Evolutionary conservation across 2,329 filamentous ascomycete genomes (phyloP), one percentile per base, ranked within the genome.

Genomic region (Venturia oleaginea): DNA sequence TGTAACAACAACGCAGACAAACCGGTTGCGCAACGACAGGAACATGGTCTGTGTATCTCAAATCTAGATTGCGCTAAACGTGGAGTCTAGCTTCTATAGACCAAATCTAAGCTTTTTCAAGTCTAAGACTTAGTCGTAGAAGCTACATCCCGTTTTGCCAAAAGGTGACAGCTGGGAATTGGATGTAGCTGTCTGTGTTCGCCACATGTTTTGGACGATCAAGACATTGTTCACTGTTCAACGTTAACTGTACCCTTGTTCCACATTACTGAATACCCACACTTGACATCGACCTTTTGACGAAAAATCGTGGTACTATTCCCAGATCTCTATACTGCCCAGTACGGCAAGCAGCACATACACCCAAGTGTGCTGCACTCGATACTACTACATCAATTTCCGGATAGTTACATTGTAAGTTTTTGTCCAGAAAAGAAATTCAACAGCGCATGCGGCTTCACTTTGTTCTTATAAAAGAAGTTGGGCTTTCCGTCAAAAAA

Each of bases 1-100:
- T 57, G 51, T 57, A 57, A 57, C 51, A 57, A 57, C 46, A 24
- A 51, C 22, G 43, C 51, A 57, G 51, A 55, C 48, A 34, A 55
- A 57, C 34, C 51, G 51, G 51, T 55, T 34, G 51, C 51, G 51
- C 51, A 57, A 51, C 22, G 46, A 3, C 46, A 27, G 24, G 24
- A 51, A 51, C 22, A 24, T n/a, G 51, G 51, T 10, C n/a, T n/a
- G n/a, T n/a, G n/a, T n/a, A n/a, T n/a, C n/a, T n/a, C n/a, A n/a
- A n/a, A n/a, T n/a, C n/a, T n/a, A n/a, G n/a, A n/a, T n/a, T n/a
- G n/a, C n/a, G n/a, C n/a, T n/a, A n/a, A n/a, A n/a, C n/a, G n/a
- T n/a, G n/a, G n/a, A n/a, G n/a, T n/a, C n/a, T n/a, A n/a, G n/a
- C n/a, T n/a, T n/a, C n/a, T n/a, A n/a, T n/a, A n/a, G n/a, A n/a